phyloP scores from a whole-genome alignment of 78 protist species.

The Chrysochromulina tobinii region DNA sequence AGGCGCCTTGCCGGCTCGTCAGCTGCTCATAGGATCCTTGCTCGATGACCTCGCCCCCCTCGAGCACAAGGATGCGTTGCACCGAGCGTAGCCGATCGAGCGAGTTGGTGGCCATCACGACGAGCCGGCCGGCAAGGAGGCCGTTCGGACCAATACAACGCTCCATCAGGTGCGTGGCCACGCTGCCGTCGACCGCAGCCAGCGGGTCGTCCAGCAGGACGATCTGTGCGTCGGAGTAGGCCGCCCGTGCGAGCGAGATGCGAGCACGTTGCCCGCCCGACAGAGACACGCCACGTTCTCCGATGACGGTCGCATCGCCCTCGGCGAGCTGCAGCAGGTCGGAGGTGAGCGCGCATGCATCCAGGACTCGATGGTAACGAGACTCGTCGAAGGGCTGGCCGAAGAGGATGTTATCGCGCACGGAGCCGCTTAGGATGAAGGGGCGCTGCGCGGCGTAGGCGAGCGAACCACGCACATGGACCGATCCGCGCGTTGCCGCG shows the following conservation, averaged over 20 bases:
- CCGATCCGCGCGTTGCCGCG: background rate
- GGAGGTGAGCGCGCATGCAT: conserved; percentile 70
- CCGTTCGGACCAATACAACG: background rate
- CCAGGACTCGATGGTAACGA: conserved; percentile 64
- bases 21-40: conserved; percentile 29
- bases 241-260: conserved; percentile 71
- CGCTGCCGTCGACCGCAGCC: conserved; percentile 68
- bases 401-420: conserved; percentile 85
- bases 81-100: conserved; percentile 20
- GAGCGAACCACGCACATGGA: background rate
- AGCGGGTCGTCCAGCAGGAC: conserved; percentile 73
- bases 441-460: conserved; percentile 37
- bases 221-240: conserved; percentile 63
- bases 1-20: background rate
- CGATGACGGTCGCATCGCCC: conserved; percentile 59
- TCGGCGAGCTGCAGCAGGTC: conserved; percentile 69
- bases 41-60: conserved; percentile 7
- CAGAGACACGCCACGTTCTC: conserved; percentile 71
- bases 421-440: conserved; percentile 80
- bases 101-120: conserved; percentile 73
- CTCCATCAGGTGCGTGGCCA: conserved; percentile 42
- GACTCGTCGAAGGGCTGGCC: conserved; percentile 64
- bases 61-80: conserved; percentile 30
- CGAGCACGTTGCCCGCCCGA: conserved; percentile 70
- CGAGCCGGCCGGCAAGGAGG: conserved; percentile 36